Conservation (phyloP, 768 basidiomycete species). For the Multifurca ochricompacta region DNA sequence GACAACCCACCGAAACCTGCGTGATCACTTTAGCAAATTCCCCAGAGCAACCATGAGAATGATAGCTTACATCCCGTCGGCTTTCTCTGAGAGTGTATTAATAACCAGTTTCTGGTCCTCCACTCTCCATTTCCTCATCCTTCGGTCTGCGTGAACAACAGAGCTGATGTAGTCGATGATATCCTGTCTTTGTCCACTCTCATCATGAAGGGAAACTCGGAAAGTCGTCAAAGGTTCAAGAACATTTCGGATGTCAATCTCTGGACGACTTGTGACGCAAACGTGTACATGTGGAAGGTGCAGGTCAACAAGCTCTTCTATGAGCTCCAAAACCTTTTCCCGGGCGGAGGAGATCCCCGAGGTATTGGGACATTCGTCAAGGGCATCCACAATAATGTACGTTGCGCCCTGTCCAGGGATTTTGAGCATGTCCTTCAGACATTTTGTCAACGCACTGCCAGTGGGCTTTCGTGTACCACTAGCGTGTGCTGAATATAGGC, state of each 20-base stretch:
- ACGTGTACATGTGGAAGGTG: not conserved
- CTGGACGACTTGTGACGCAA: slow-evolving; percentile 4
- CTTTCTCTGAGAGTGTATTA: not conserved
- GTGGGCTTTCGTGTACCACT: not conserved
- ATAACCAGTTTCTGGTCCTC: slow-evolving; percentile 4
- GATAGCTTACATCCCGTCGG: slow-evolving; percentile 4
- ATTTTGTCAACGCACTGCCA: not conserved
- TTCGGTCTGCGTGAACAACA: not conserved
- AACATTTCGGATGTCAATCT: not conserved
- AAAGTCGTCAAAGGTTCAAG: not conserved
- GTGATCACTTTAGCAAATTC: not conserved
- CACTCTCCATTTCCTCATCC: not conserved
- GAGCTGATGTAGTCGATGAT: not conserved
- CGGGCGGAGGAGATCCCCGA: not conserved
- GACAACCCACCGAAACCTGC: slow-evolving; percentile 6
- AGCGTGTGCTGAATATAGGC: not conserved
- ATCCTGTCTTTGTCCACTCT: not conserved
- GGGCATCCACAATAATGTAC: slow-evolving; percentile 2
- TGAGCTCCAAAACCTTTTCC: not conserved
- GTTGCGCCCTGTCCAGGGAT: not conserved
- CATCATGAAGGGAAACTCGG: slow-evolving; percentile 1
- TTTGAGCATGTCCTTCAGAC: not conserved
- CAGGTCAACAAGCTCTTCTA: not conserved
- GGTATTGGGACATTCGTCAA: slow-evolving; percentile 8
- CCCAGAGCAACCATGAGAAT: not conserved